Percentiles rank a stretch among this genome's conserved stretches.
phyloP scores from a whole-genome alignment of 495 filamentous ascomycete genomes.

The Xylaria grammica region DNA sequence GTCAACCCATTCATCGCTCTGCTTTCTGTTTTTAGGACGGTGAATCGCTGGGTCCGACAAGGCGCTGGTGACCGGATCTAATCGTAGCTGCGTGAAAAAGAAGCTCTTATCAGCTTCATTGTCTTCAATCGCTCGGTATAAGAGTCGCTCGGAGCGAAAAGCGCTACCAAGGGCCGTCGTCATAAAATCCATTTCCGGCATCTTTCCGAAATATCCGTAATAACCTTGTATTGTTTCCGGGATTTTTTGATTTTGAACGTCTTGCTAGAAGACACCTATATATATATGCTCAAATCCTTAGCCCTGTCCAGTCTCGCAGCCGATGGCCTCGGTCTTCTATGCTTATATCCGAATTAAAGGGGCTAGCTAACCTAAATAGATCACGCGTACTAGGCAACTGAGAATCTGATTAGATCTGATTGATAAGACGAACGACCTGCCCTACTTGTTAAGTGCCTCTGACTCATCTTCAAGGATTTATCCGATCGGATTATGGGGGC shows the following conservation, averaged over 20 bases:
- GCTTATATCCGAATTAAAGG: background rate
- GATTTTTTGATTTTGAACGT: background rate
- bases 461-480: background rate
- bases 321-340: too few relatives aligned
- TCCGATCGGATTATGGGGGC: too few relatives aligned
- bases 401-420: conserved; percentile 14
- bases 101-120: conserved; percentile 28
- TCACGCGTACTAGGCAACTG: background rate
- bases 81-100: conserved; percentile 18
- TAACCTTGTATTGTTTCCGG: background rate
- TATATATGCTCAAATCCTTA: background rate
- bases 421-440: conserved; percentile 4
- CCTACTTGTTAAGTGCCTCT: background rate
- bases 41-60: conserved; percentile 7
- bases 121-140: conserved; percentile 41
- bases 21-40: background rate
- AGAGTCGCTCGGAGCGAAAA: conserved; percentile 39
- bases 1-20: background rate
- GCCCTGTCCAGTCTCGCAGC: background rate
- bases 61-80: conserved; percentile 16
- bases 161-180: conserved; percentile 3
- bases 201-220: background rate
- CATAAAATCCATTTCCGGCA: background rate
- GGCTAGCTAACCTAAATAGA: background rate
- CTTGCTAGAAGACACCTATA: background rate